A percentile compares a stretch with the other conserved stretches of the same genome.
Conservation (phyloP, 1,284 basidiomycete species). For the Macrocystidia cucumis region DNA sequence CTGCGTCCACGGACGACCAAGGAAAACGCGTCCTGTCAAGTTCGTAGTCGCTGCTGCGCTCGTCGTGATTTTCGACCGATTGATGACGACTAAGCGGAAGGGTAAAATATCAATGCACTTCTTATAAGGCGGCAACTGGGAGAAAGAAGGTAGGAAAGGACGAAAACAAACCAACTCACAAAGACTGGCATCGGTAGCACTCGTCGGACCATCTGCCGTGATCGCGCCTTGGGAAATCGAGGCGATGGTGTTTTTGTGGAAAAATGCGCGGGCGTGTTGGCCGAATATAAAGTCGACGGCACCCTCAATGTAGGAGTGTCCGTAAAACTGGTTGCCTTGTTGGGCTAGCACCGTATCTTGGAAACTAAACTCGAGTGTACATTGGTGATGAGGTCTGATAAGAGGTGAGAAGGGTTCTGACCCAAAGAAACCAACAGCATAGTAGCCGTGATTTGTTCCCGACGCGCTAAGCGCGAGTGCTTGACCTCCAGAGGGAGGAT, state of each 20-base stretch:
- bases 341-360: conserved; percentile 25
- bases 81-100: conserved; percentile 16
- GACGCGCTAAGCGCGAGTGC: conserved; percentile 21
- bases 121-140: too few species aligned
- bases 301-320: conserved; percentile 23
- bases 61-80: conserved; percentile 9
- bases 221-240: conserved; percentile 20
- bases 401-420: conserved; percentile 6
- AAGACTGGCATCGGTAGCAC: conserved; percentile 9
- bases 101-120: background rate
- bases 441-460: conserved; percentile 18
- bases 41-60: conserved; percentile 7
- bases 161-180: conserved; percentile 4
- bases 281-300: conserved; percentile 28
- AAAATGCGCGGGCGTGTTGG: conserved; percentile 20
- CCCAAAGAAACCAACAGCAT: conserved; percentile 16
- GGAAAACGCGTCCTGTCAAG: conserved; percentile 13
- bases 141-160: too few species aligned
- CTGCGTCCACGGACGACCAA: conserved; percentile 24
- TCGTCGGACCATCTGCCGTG: conserved; percentile 20
- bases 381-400: background rate
- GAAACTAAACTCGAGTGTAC: conserved; percentile 9
- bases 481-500: conserved; percentile 12
- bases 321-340: conserved; percentile 21
- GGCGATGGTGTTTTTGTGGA: conserved; percentile 22